Percentiles rank a stretch among this genome's conserved stretches.
These are phyloP conservation scores for Brettanomyces anomalus DNA, from an alignment of 805 yeast species.

Conservation along the genomic window DNA sequence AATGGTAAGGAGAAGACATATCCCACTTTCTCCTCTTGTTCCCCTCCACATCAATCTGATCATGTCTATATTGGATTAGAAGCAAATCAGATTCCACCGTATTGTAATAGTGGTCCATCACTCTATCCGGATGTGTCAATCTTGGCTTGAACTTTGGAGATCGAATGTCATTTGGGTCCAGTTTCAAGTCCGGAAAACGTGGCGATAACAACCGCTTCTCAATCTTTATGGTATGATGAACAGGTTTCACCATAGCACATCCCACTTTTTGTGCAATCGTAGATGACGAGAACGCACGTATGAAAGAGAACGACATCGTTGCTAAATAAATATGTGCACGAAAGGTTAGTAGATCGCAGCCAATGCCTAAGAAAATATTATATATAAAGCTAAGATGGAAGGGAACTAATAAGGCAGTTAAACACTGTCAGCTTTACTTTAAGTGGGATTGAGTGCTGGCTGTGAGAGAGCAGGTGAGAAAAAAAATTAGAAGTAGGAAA, in stretches of 20 bases:
- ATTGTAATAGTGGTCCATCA: conserved; percentile 65
- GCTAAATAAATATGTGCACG: not conserved
- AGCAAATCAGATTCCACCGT: conserved; percentile 71
- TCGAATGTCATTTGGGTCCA: conserved; percentile 64
- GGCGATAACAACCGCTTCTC: conserved; percentile 70
- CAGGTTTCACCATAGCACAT: conserved; percentile 76
- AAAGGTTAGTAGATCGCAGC: not conserved
- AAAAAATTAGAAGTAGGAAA: too few species aligned
- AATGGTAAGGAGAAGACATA: conserved; percentile 77
- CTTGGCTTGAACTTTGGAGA: conserved; percentile 73
- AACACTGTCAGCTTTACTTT: too few species aligned
- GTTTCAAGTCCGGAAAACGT: conserved; percentile 57
- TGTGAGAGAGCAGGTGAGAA: too few species aligned
- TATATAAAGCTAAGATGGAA: not conserved
- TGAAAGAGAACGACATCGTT: conserved; percentile 5
- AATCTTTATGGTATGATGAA: conserved; percentile 79
- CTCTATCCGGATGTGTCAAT: conserved; percentile 70
- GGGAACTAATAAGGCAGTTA: not conserved
- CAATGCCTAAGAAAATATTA: not conserved
- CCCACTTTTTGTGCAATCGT: conserved; percentile 37
- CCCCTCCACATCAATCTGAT: conserved; percentile 45
- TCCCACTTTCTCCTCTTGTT: conserved; percentile 78
- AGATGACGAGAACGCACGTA: conserved; percentile 25
- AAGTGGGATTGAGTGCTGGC: too few species aligned
- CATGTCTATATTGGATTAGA: conserved; percentile 69